A percentile compares a stretch with the other conserved stretches of the same genome.
Conservation (phyloP, 2,329 filamentous ascomycete species). For the Trichocomaceae sp. region DNA sequence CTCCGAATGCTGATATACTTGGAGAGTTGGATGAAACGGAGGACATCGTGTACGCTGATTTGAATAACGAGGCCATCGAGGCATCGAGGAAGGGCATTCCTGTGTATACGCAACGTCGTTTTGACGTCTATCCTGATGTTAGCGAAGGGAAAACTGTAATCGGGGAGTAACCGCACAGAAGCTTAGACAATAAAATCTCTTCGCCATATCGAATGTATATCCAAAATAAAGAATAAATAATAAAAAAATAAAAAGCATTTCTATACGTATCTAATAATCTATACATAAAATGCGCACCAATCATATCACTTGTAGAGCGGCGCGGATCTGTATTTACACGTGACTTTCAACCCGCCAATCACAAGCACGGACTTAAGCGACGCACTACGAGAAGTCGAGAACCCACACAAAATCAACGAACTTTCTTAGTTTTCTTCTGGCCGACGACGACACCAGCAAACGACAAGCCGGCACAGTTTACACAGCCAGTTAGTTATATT, state of each 20-base stretch:
- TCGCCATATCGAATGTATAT: background rate
- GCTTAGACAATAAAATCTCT: background rate
- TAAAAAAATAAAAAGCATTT: too few species aligned
- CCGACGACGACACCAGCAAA: conserved; percentile 30
- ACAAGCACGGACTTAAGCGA: conserved; percentile 1
- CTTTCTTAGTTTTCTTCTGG: conserved; percentile 12
- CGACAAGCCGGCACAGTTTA: conserved; percentile 30
- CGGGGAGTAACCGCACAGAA: background rate
- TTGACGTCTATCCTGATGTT: conserved; percentile 93
- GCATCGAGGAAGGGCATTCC: conserved; percentile 78
- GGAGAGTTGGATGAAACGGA: conserved; percentile 72
- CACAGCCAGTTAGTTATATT: conserved; percentile 31
- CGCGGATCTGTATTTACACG: background rate
- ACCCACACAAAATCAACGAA: conserved; percentile 11
- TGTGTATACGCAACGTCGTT: conserved; percentile 74
- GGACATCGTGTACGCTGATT: conserved; percentile 65
- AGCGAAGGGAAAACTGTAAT: conserved; percentile 46
- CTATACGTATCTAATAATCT: too few species aligned
- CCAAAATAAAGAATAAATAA: too few species aligned
- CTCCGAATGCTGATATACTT: conserved; percentile 80
- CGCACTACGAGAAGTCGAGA: conserved; percentile 5
- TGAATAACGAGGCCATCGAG: conserved; percentile 62
- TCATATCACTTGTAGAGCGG: background rate
- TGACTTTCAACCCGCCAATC: background rate
- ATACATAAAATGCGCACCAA: background rate